Evolutionary conservation across 805 yeast genomes (phyloP), one percentile per base, ranked within the genome.

Genomic region (Candida andamanensis): DNA sequence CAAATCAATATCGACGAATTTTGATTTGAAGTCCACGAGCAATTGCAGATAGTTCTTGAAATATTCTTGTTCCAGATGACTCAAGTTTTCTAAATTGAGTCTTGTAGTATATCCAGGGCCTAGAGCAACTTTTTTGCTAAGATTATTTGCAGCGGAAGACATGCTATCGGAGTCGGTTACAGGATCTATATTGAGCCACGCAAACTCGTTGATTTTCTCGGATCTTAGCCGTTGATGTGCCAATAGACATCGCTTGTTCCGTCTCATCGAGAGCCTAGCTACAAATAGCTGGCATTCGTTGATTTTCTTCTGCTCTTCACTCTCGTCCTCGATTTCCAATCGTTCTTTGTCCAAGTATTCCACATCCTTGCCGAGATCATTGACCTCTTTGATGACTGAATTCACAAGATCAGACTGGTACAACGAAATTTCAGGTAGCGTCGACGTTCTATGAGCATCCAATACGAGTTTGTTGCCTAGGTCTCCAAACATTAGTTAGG

Each of bases 401-500:
- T 82, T 70, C 4, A 89, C 80, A 5, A 82, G 55, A 15, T 82
- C 90, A 14, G 78, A 77, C 40, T 80, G 84, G 50, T 80, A 87
- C 8, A 73, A 58, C 1, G 97, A 89, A 2, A 84, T 50, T 10
- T 62, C 65, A 7, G 78, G 80, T 19, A 90, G 58, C 15, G 75
- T 70, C 37, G 71, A 72, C 0, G 95, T 63, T 42, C 97, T 66
- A 40, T 87, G 82, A 11, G 97, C 92, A 37, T 92, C 97, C 21
- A 77, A 65, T 2, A 85, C 69, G n/a, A 90, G 72, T 54, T 90
- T 90, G 39, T 76, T 74, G 2, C 90, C 96, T 4, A 74, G 47
- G 46, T 89, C 97, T 17, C 97, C 97, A 47, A 85, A 85, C 98
- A 90, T 90, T n/a, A n/a, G n/a, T n/a, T n/a, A n/a, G n/a, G n/a